Evolutionary conservation across 2,329 filamentous ascomycete genomes (phyloP).

Genomic region (Fusarium falciforme): DNA sequence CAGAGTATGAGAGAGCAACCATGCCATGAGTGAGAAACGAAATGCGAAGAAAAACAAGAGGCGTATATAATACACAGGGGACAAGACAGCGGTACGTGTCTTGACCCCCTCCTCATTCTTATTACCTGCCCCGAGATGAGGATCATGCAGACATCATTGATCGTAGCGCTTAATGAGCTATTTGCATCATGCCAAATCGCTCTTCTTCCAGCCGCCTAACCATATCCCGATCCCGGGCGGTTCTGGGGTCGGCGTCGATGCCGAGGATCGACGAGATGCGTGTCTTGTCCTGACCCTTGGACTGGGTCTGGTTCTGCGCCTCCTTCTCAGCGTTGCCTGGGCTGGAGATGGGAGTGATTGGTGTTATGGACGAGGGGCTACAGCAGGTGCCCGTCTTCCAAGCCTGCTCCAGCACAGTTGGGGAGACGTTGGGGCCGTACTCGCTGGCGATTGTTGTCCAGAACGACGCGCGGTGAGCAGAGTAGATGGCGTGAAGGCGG

Average conservation of each 20-base stretch:
- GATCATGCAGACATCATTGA: slow-evolving; percentile 13
- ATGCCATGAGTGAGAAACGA: slow-evolving; percentile 34
- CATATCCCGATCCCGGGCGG: slow-evolving; percentile 67
- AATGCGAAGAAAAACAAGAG: slow-evolving; percentile 32
- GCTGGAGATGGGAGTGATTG: slow-evolving; percentile 65
- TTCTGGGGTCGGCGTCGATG: slow-evolving; percentile 68
- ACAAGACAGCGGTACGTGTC: slow-evolving; percentile 6
- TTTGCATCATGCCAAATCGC: slow-evolving; percentile 51
- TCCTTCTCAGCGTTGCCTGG: slow-evolving; percentile 60
- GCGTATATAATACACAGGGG: slow-evolving; percentile 34
- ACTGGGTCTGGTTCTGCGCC: slow-evolving; percentile 46
- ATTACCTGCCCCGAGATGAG: slow-evolving; percentile 16
- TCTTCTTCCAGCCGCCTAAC: slow-evolving; percentile 67
- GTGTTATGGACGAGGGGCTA: slow-evolving; percentile 54
- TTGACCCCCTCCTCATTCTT: slow-evolving; percentile 22
- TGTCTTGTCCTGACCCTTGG: slow-evolving; percentile 63
- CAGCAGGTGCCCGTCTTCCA: slow-evolving; percentile 66
- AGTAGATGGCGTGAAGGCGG: slow-evolving; percentile 77
- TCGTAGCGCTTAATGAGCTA: slow-evolving; percentile 35
- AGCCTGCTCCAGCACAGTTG: slow-evolving; percentile 75
- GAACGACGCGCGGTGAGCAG: slow-evolving; percentile 75
- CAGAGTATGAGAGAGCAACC: slow-evolving; percentile 11
- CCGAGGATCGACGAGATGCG: slow-evolving; percentile 72
- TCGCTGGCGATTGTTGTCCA: slow-evolving; percentile 79
- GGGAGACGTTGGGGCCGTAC: slow-evolving; percentile 73